A percentile compares a stretch with the other conserved stretches of the same genome.
Evolutionary conservation across 495 filamentous ascomycete species (phyloP).

Genomic region (Chaetomium tenue): DNA sequence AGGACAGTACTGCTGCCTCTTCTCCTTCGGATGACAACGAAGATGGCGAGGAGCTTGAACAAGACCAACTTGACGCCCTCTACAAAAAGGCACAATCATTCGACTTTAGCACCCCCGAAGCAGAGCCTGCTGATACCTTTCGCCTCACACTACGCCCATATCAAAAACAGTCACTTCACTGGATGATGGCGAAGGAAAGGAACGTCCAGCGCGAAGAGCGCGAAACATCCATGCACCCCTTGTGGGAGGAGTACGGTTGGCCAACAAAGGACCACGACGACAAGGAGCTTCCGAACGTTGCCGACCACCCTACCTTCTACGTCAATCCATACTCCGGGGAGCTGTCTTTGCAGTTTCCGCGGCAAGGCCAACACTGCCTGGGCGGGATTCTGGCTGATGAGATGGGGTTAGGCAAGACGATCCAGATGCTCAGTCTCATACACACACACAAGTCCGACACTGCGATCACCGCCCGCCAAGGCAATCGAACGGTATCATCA

Average conservation of each 20-base stretch:
- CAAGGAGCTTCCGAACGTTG: conserved; percentile 62
- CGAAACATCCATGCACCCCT: conserved; percentile 82
- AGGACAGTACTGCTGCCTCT: conserved; percentile 49
- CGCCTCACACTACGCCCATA: conserved; percentile 82
- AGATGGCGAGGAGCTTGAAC: conserved; percentile 85
- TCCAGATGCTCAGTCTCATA: conserved; percentile 93
- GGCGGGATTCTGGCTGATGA: conserved; percentile 93
- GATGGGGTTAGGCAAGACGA: conserved; percentile 90
- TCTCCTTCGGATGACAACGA: conserved; percentile 63
- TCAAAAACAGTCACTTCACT: conserved; percentile 90
- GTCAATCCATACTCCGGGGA: conserved; percentile 97
- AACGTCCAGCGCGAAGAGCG: conserved; percentile 63
- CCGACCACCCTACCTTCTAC: conserved; percentile 72
- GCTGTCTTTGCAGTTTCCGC: conserved; percentile 85
- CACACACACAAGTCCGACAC: conserved; percentile 73
- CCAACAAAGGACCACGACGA: conserved; percentile 85
- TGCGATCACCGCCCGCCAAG: conserved; percentile 58
- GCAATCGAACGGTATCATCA: conserved; percentile 34
- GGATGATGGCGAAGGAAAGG: conserved; percentile 94
- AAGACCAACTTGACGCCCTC: conserved; percentile 89
- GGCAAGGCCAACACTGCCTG: conserved; percentile 90
- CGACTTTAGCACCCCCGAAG: conserved; percentile 86
- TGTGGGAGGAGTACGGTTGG: conserved; percentile 96
- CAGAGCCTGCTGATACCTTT: conserved; percentile 79
- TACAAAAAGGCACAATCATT: conserved; percentile 97